Base-by-base conservation (phyloP, 1,139 yeast genomes). In the Scheffersomyces lignicola region DNA sequence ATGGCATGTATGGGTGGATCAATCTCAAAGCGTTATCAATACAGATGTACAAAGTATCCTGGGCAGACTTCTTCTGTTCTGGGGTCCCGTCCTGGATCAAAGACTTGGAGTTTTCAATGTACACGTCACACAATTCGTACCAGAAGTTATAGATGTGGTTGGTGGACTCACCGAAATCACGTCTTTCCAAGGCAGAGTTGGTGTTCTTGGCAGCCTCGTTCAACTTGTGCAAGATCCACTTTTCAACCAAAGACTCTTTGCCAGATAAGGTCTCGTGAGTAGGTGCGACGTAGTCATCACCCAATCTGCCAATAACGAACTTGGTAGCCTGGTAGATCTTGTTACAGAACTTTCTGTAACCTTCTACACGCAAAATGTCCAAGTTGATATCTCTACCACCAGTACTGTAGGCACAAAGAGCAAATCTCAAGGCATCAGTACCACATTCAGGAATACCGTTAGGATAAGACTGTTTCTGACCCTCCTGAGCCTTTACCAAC, bases 381-480 rank as follows among this genome's bases (percentile, higher is more conserved):
- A 92, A 78, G 69, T 92, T 92, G 63, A 92, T 92, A 58, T 92
- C 98, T 69, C 97, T 83, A 53, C 97, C 97, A 69, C 98, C 98
- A 38, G 98, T 90, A 34, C 96, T 84, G 73, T 92, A 92, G 37
- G 97, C 97, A 78, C 98, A 92, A 49, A 92, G 78, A 17, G 98
- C 97, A 61, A 92, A 92, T 72, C 98, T 83, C 69, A 92, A 73
- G 29, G 98, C 98, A 65, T 92, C 98, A 36, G 97, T 90, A 73
- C 98, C 98, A 77, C 98, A 92, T 69, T 92, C 96, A 39, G 98
- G 97, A 51, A 92, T 90, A 70, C 98, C 98, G 51, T 82, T 83
- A 46, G 98, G 98, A 74, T 89, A 92, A 13, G 96, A 83, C 50
- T 79, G 72, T 56, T 77, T 81, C 69, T 92, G 98, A 43, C 97